These are phyloP conservation scores for Artemisia annua DNA, from an alignment of 129 eudicot genomes.

Conservation along the genomic window DNA sequence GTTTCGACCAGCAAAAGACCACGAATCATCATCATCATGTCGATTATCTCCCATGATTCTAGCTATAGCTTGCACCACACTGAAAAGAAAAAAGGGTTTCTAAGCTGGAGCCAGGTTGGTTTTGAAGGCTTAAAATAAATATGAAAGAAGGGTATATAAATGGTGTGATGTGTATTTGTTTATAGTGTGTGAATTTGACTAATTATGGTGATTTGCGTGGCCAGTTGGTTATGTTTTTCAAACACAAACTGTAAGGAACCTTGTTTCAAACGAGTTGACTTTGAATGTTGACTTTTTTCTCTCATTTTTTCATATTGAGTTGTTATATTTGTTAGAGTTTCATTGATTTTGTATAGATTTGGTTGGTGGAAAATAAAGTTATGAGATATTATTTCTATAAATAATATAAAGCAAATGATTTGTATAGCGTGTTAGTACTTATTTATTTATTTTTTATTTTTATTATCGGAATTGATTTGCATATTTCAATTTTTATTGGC, in stretches of 20 bases:
- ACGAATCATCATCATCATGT: conserved; percentile 14
- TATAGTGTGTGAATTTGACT: conserved; percentile 41
- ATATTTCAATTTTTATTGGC: no score
- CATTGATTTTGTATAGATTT: conserved; percentile 18
- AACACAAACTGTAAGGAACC: conserved; percentile 23
- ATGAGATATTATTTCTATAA: background rate
- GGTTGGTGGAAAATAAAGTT: conserved; percentile 25
- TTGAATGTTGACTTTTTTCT: conserved; percentile 32
- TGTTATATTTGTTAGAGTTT: conserved; percentile 7
- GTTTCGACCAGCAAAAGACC: background rate
- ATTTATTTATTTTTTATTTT: no score
- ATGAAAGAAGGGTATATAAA: conserved; percentile 25
- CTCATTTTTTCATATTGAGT: conserved; percentile 14
- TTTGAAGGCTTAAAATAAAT: conserved; percentile 11
- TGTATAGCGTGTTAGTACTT: no score
- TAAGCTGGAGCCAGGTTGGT: conserved; percentile 5
- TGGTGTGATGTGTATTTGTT: conserved; percentile 13
- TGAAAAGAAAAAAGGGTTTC: background rate
- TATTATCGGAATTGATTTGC: no score
- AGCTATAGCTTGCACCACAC: conserved; percentile 15
- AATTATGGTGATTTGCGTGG: conserved; percentile 34
- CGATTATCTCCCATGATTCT: conserved; percentile 10
- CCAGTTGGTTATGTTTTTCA: conserved; percentile 36
- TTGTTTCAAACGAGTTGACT: conserved; percentile 39
- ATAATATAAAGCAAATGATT: background rate